These are phyloP conservation scores for Aspergillus avenaceus DNA, from an alignment of 495 filamentous ascomycete genomes.

Conservation along the genomic window DNA sequence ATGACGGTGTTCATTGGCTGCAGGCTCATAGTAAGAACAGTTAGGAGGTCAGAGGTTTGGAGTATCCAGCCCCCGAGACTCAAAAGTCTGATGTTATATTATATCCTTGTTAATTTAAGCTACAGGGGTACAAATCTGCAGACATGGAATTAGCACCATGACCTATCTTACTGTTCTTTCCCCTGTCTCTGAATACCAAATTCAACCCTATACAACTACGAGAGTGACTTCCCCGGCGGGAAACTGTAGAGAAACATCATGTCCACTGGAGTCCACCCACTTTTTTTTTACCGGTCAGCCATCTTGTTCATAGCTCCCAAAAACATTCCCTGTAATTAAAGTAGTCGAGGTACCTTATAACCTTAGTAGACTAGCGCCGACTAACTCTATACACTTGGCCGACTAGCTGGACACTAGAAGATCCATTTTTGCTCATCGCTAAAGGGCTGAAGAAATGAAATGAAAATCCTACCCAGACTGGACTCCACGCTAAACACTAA, in stretches of 20 bases:
- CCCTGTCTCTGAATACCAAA: not conserved
- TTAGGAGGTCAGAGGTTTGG: not conserved
- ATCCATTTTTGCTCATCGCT: not conserved
- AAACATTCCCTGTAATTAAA: not conserved
- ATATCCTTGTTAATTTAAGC: not conserved
- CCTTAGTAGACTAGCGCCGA: conserved; percentile 3
- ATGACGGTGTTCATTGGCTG: not conserved
- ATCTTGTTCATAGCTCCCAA: not conserved
- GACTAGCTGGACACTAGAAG: not conserved
- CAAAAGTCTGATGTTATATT: not conserved
- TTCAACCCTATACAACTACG: not conserved
- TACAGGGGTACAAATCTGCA: not conserved
- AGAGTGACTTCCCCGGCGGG: not conserved
- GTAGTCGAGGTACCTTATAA: conserved; percentile 1
- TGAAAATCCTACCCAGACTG: not conserved
- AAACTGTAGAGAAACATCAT: not conserved
- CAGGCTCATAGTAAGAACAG: not conserved
- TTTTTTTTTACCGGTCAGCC: too few species aligned
- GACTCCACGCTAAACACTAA: not conserved
- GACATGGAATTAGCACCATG: not conserved
- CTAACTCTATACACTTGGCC: not conserved
- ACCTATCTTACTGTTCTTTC: not conserved
- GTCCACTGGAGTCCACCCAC: too few species aligned
- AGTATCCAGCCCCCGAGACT: not conserved
- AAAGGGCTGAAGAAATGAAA: conserved; percentile 1